Base-by-base conservation (phyloP, 306 rosid species). In the Rosa multiflora region DNA sequence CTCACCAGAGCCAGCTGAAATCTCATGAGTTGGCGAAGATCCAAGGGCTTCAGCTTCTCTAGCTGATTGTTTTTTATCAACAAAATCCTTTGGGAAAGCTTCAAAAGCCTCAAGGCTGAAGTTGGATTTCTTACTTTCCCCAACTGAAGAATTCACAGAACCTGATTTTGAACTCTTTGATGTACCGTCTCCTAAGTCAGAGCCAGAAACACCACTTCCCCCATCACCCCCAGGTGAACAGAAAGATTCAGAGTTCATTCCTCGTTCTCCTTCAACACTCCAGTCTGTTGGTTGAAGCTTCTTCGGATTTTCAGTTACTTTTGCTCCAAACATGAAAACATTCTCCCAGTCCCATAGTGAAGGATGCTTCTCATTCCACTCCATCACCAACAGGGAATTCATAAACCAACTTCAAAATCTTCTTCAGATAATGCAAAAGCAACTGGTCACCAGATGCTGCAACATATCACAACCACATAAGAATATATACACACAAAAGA, bases 291-390 rank as follows among this genome's bases (percentile, higher is more conserved):
- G 78, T 72, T 79, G 91, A n/a, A 79, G 67, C 84, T 77, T 77
- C 56, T 70, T 90, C 2, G 85, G 81, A 87, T 86, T 88, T 76
- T 91, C 97, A 39, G 93, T 58, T 74, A 85, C 78, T 72, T 89
- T 92, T 59, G 90, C 18, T 74, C 86, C 88, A 67, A 79, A 83
- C 79, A 85, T 84, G 62, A 84, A 81, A 18, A 90, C 85, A 76
- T 90, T 87, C 74, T 94, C 97, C 97, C 91, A 92, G 55, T 92
- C 94, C 97, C 99, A 92, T 76, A 86, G 86, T 11, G 85, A 87
- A 0, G 82, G 76, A 76, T 92, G 83, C 70, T 87, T 90, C n/a
- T 84, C 82, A 79, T 87, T 92, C 99, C 97, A 94, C 86, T 91
- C 97, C 99, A 94, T 94, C 76, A 77, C 59, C 66, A 63, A 61